These are phyloP conservation scores for Alternaria sp. DNA, from an alignment of 2,329 filamentous ascomycete species.

Conservation along the genomic window DNA sequence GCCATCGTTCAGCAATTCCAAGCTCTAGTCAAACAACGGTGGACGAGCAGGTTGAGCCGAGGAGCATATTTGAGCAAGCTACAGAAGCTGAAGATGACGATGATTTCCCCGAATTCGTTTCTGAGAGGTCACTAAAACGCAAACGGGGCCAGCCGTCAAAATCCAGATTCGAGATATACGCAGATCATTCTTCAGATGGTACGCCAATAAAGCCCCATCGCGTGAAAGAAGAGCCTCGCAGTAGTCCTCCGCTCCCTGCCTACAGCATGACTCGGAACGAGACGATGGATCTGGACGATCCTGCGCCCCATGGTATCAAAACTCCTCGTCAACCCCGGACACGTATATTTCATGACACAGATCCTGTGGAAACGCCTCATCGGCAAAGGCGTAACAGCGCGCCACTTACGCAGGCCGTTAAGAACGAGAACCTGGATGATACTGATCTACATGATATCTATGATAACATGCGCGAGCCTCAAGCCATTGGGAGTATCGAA, in stretches of 20 bases:
- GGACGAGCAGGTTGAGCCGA: slow-evolving; percentile 37
- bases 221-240: slow-evolving; percentile 50
- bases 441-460: background rate
- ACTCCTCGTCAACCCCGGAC: slow-evolving; percentile 39
- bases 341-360: slow-evolving; percentile 11
- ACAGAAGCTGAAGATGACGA: slow-evolving; percentile 38
- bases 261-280: slow-evolving; percentile 41
- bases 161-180: slow-evolving; percentile 23
- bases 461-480: background rate
- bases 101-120: slow-evolving; percentile 52
- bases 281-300: slow-evolving; percentile 55
- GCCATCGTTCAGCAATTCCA: slow-evolving; percentile 19
- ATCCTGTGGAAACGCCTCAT: slow-evolving; percentile 19
- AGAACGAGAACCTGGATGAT: slow-evolving; percentile 13
- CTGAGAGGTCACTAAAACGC: slow-evolving; percentile 52
- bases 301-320: slow-evolving; percentile 33
- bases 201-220: slow-evolving; percentile 41
- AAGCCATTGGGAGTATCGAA: slow-evolving; percentile 11
- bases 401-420: slow-evolving; percentile 29
- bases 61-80: slow-evolving; percentile 2
- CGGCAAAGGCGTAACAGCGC: slow-evolving; percentile 40
- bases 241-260: slow-evolving; percentile 34
- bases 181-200: slow-evolving; percentile 35
- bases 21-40: slow-evolving; percentile 56
- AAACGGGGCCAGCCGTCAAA: slow-evolving; percentile 38